Conservation (phyloP, 805 yeast species). For the Priceomyces carsonii region DNA sequence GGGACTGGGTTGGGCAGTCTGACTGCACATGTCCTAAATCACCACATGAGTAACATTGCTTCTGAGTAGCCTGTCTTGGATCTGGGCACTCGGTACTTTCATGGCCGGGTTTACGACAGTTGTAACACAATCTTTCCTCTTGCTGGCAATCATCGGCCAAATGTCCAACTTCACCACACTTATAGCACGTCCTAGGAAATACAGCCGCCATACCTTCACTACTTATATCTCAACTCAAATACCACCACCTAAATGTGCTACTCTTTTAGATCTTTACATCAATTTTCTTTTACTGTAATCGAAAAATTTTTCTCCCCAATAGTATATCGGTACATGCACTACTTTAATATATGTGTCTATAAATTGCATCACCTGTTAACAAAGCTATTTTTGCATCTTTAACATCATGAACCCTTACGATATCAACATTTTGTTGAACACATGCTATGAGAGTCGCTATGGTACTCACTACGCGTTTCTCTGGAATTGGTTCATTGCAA, state of each 20-base stretch:
- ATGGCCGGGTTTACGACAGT: conserved; percentile 88
- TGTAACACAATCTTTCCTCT: conserved; percentile 85
- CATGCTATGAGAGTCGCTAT: conserved; percentile 74
- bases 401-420: conserved; percentile 88
- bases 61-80: conserved; percentile 80
- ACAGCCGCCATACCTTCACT: conserved; percentile 41
- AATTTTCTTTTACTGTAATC: not conserved
- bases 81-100: conserved; percentile 86
- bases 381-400: conserved; percentile 48
- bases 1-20: conserved; percentile 73
- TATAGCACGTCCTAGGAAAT: conserved; percentile 79
- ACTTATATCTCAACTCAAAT: conserved; percentile 2
- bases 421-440: conserved; percentile 70
- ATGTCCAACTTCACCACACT: conserved; percentile 92
- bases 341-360: conserved; percentile 30
- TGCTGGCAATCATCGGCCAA: conserved; percentile 86
- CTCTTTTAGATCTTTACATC: conserved; percentile 1
- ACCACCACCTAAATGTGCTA: not conserved
- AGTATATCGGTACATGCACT: conserved; percentile 8
- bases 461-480: conserved; percentile 73
- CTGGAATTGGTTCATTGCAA: conserved; percentile 56
- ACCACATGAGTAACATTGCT: conserved; percentile 93
- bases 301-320: conserved; percentile 2
- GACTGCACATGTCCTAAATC: conserved; percentile 85
- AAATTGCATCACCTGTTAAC: conserved; percentile 72